A percentile compares a stretch with the other conserved stretches of the same genome.
Evolutionary conservation across 169 alveolate species (phyloP).

Genomic region (Plasmodium fragile): DNA sequence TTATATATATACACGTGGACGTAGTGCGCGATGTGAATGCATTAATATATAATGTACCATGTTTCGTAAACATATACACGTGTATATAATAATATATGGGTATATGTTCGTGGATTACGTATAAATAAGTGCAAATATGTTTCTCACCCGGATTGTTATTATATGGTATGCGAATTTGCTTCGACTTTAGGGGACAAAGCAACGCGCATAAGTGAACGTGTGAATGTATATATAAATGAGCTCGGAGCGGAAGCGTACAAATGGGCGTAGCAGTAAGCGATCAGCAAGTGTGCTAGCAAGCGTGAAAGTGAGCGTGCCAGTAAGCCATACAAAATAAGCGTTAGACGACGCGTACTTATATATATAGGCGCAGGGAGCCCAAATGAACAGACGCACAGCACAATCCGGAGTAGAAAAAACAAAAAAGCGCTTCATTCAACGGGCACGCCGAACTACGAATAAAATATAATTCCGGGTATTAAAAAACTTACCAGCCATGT

Average conservation of each 20-base stretch:
- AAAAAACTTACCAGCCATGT: neutral
- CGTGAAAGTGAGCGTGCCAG: neutral
- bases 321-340: neutral
- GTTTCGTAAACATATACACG: neutral
- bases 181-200: constrained; percentile 7
- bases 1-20: neutral
- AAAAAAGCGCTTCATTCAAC: constrained; percentile 17
- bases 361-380: neutral
- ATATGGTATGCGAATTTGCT: neutral
- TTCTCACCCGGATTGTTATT: neutral
- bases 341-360: neutral
- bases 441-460: constrained; percentile 33
- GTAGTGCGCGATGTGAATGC: neutral
- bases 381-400: neutral
- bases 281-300: neutral
- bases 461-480: constrained; percentile 15
- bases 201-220: neutral
- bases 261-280: neutral
- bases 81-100: neutral
- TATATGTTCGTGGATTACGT: neutral
- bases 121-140: neutral
- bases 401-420: constrained; percentile 20
- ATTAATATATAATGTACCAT: neutral
- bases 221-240: neutral
- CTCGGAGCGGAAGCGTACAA: neutral